Evolutionary conservation across 192 early-diverging fungal genomes (phyloP).

Genomic region (Dissophora ornata): DNA sequence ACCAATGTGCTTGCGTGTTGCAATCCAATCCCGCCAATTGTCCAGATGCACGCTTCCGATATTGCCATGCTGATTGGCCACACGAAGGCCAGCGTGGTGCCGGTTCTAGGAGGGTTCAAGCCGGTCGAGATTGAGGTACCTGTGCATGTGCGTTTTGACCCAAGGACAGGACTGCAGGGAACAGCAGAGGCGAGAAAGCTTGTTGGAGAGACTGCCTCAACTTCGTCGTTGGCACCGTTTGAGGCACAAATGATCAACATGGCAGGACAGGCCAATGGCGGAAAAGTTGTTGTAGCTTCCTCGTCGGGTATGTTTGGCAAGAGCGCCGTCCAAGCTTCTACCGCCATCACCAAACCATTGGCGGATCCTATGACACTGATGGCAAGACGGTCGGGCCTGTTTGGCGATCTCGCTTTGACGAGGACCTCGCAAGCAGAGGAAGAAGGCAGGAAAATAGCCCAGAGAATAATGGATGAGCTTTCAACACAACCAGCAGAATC

Average conservation of each 20-base stretch:
- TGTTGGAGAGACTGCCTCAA: too few relatives aligned
- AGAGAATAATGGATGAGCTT: conserved; percentile 34
- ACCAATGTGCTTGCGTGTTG: conserved; percentile 78
- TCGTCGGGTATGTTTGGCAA: conserved; percentile 34
- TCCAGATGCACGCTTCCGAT: conserved; percentile 86
- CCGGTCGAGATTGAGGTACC: conserved; percentile 30
- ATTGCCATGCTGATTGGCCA: conserved; percentile 68
- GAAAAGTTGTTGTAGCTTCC: conserved; percentile 20
- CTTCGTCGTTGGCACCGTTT: too few relatives aligned
- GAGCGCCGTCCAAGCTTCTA: neutral
- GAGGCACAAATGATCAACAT: too few relatives aligned
- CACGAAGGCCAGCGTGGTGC: conserved; percentile 18
- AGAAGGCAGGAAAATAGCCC: conserved; percentile 22
- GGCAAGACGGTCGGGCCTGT: conserved; percentile 27
- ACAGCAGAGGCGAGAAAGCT: conserved; percentile 28
- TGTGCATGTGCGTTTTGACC: conserved; percentile 44
- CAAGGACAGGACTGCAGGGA: conserved; percentile 46
- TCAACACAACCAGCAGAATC: conserved; percentile 12
- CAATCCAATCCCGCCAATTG: conserved; percentile 82
- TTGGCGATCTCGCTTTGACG: neutral
- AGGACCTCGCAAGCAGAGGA: conserved; percentile 14
- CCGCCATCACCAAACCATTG: conserved; percentile 14
- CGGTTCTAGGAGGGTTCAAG: conserved; percentile 19
- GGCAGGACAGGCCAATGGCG: conserved; percentile 1
- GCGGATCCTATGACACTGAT: conserved; percentile 16